phyloP scores from a whole-genome alignment of 2,329 filamentous ascomycete species.

The Juglanconis oblonga region DNA sequence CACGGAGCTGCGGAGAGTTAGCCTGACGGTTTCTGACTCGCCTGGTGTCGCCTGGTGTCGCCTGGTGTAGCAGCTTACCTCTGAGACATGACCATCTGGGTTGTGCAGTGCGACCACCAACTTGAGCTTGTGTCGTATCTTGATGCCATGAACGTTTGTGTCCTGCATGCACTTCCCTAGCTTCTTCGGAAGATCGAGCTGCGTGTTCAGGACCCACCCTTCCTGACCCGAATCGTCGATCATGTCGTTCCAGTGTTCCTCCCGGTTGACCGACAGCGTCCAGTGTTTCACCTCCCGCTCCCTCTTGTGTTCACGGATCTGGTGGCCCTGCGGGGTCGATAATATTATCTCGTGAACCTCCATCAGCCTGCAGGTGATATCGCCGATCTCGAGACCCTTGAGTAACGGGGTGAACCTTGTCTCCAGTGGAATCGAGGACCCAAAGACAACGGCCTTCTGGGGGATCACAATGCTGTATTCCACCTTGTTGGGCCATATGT shows the following conservation, averaged over 20 bases:
- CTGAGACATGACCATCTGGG: constrained; percentile 89
- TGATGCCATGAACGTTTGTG: constrained; percentile 83
- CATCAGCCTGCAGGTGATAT: constrained; percentile 74
- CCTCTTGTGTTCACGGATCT: constrained; percentile 56
- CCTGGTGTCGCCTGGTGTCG: neutral
- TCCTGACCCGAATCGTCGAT: constrained; percentile 66
- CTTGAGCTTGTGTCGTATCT: constrained; percentile 88
- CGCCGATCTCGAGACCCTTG: constrained; percentile 84
- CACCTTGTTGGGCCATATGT: constrained; percentile 96
- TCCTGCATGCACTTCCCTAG: constrained; percentile 85
- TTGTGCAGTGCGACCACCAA: constrained; percentile 89
- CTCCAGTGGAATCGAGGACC: constrained; percentile 78
- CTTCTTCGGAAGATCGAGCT: constrained; percentile 72
- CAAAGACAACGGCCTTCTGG: constrained; percentile 91
- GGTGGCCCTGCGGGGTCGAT: constrained; percentile 42
- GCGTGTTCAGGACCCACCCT: constrained; percentile 60
- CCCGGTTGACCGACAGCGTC: constrained; percentile 52
- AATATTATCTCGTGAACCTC: constrained; percentile 71
- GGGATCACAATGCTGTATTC: constrained; percentile 93
- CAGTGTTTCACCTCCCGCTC: constrained; percentile 63
- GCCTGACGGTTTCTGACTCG: constrained; percentile 13
- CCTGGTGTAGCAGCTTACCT: constrained; percentile 50
- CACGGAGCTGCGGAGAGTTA: constrained; percentile 61
- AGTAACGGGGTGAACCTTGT: constrained; percentile 85
- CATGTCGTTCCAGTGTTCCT: constrained; percentile 66